Evolutionary conservation across 2,329 filamentous ascomycete species (phyloP).

Genomic region (Cladosporium sp.): DNA sequence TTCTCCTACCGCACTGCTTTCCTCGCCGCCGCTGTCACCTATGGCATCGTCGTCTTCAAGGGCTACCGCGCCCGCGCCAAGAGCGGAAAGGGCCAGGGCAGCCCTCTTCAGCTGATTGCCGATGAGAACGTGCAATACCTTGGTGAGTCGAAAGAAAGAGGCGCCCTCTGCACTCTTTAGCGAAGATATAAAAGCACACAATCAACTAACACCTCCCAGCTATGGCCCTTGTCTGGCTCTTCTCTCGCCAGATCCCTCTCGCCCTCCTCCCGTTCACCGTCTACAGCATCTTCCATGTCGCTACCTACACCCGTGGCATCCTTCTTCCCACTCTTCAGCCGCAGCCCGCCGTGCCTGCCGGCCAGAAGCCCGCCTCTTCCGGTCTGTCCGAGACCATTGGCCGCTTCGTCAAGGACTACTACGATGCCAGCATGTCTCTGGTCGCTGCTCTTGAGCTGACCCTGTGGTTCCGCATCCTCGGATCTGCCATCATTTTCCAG

Average conservation of each 20-base stretch:
- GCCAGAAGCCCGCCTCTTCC: slow-evolving; percentile 55
- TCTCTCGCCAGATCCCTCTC: slow-evolving; percentile 80
- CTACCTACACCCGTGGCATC: slow-evolving; percentile 91
- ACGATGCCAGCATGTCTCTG: slow-evolving; percentile 90
- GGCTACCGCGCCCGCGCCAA: slow-evolving; percentile 81
- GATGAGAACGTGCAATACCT: slow-evolving; percentile 99
- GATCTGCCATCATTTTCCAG: slow-evolving; percentile 80
- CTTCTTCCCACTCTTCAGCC: slow-evolving; percentile 82
- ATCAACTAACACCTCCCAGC: slow-evolving; percentile 45
- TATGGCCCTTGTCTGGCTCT: slow-evolving; percentile 94
- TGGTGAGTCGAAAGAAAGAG: slow-evolving; percentile 55
- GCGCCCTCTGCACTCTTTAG: no score
- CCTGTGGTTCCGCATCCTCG: slow-evolving; percentile 76
- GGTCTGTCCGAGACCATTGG: slow-evolving; percentile 78
- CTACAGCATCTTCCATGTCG: slow-evolving; percentile 98
- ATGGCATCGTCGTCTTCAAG: slow-evolving; percentile 99
- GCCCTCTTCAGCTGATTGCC: slow-evolving; percentile 61
- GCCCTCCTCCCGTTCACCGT: slow-evolving; percentile 91
- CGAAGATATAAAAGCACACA: not conserved
- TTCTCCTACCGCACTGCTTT: slow-evolving; percentile 90
- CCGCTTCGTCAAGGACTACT: slow-evolving; percentile 95
- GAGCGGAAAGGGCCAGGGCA: slow-evolving; percentile 58
- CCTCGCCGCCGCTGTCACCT: slow-evolving; percentile 81
- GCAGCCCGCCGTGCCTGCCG: slow-evolving; percentile 48
- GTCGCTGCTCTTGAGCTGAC: slow-evolving; percentile 84